Evolutionary conservation across 2,329 filamentous ascomycete genomes (phyloP).

Genomic region (Epichloe baconii): DNA sequence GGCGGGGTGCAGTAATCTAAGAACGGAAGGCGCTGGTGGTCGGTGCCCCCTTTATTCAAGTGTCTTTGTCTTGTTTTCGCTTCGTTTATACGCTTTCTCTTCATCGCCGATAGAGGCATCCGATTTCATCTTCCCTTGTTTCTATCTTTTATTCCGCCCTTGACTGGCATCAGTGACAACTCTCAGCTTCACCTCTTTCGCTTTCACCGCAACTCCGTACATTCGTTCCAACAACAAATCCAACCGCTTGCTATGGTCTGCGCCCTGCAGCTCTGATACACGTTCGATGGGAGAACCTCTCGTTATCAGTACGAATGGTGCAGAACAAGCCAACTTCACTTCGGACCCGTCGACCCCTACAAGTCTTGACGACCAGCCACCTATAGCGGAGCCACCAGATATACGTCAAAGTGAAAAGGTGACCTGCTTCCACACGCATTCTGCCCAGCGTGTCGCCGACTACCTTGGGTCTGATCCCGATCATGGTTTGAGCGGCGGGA

Average conservation of each 20-base stretch:
- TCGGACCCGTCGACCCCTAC: slow-evolving; percentile 24
- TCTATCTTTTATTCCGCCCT: background rate
- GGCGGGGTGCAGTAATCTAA: background rate
- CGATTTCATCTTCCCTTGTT: background rate
- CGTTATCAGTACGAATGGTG: slow-evolving; percentile 26
- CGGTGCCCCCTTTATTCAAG: background rate
- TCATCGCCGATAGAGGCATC: background rate
- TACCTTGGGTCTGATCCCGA: slow-evolving; percentile 29
- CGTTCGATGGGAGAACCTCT: slow-evolving; percentile 30
- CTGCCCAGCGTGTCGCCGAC: slow-evolving; percentile 21
- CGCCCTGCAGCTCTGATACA: slow-evolving; percentile 13
- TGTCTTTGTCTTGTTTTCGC: background rate
- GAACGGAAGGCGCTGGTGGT: slow-evolving; percentile 3
- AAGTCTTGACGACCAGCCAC: slow-evolving; percentile 25
- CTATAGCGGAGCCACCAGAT: slow-evolving; percentile 26
- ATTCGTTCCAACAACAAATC: slow-evolving; percentile 5
- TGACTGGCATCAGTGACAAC: background rate
- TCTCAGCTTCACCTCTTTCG: background rate
- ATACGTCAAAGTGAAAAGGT: slow-evolving; percentile 19
- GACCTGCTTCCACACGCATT: slow-evolving; percentile 21
- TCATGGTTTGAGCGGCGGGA: slow-evolving; percentile 52
- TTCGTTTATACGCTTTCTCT: background rate
- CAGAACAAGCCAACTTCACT: slow-evolving; percentile 24
- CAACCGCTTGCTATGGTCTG: slow-evolving; percentile 2
- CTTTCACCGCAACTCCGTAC: background rate